Percentiles rank a stretch among this genome's conserved stretches.
Evolutionary conservation across 2,329 filamentous ascomycete genomes (phyloP).

Genomic region (Pseudocercospora vitis): DNA sequence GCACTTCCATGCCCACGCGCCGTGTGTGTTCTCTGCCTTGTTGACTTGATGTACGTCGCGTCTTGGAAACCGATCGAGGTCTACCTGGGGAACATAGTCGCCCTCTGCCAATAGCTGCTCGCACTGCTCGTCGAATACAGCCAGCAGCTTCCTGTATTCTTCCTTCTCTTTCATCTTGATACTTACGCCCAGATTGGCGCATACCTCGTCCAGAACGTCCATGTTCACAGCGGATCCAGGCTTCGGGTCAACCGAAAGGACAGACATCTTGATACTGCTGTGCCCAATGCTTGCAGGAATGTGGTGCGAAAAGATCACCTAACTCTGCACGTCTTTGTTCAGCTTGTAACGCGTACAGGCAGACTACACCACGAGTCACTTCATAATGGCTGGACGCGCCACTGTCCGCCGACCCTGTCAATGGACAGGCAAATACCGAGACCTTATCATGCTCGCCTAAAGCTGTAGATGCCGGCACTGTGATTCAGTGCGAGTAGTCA

Average conservation of each 20-base stretch:
- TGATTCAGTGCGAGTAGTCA: not conserved
- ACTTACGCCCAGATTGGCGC: constrained; percentile 36
- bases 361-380: no score
- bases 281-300: not conserved
- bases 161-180: constrained; percentile 41
- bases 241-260: constrained; percentile 40
- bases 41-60: constrained; percentile 39
- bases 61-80: constrained; percentile 40
- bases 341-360: no score
- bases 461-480: not conserved
- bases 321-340: not conserved
- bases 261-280: constrained; percentile 36
- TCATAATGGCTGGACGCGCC: not conserved
- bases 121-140: constrained; percentile 43
- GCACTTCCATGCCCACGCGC: constrained; percentile 49
- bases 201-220: constrained; percentile 37
- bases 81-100: constrained; percentile 38
- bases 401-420: not conserved
- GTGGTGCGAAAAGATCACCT: not conserved
- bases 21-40: constrained; percentile 39
- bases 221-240: constrained; percentile 39
- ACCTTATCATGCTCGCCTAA: constrained; percentile 12
- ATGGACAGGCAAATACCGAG: not conserved
- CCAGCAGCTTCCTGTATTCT: constrained; percentile 41
- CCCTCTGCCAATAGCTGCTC: constrained; percentile 41